phyloP scores from a whole-genome alignment of 1,284 basidiomycete genomes.

The Acaromyces ingoldii region DNA sequence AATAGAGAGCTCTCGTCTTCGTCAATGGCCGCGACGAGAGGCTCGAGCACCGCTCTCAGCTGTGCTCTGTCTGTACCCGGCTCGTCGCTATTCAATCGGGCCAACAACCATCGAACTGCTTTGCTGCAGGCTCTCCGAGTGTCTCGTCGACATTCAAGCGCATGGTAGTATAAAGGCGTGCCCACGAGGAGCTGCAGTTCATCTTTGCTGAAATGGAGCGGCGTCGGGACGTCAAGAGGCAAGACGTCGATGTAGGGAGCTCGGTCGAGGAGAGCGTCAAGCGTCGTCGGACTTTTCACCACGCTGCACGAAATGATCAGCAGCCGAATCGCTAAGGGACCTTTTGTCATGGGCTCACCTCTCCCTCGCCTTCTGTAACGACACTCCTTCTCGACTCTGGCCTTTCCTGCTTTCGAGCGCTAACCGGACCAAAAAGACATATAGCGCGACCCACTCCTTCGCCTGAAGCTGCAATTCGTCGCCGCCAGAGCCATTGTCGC shows the following conservation, averaged over 20 bases:
- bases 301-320: too few species aligned
- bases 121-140: conserved; percentile 10
- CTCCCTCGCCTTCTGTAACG: background rate
- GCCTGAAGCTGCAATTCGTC: background rate
- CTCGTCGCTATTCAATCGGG: background rate
- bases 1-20: background rate
- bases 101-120: background rate
- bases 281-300: background rate
- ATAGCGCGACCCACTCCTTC: conserved; percentile 1
- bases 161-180: conserved; percentile 26
- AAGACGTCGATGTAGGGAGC: conserved; percentile 24
- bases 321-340: too few species aligned
- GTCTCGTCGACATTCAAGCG: conserved; percentile 15
- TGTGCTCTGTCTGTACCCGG: background rate
- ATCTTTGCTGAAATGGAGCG: conserved; percentile 17
- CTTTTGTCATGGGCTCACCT: background rate
- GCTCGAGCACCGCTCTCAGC: background rate
- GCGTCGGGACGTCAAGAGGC: conserved; percentile 20
- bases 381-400: background rate
- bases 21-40: background rate
- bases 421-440: background rate
- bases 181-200: conserved; percentile 23
- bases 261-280: conserved; percentile 10
- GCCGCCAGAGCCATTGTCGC: background rate
- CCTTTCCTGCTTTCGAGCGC: background rate